Evolutionary conservation across 495 filamentous ascomycete species (phyloP).

Genomic region (Pyrenopolyporus hunteri): DNA sequence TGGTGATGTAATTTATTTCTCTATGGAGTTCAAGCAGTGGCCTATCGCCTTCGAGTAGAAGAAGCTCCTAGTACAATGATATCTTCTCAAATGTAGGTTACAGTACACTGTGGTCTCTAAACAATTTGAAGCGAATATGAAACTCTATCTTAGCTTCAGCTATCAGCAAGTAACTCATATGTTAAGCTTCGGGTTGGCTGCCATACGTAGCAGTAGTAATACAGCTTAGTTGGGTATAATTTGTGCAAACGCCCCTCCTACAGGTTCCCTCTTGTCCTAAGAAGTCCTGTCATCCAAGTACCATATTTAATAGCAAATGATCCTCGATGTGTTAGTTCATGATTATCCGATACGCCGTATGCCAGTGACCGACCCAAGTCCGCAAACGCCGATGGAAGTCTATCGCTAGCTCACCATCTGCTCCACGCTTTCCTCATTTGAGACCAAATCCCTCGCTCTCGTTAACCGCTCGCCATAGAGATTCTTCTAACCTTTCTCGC

Average conservation of each 20-base stretch:
- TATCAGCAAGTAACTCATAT: neutral
- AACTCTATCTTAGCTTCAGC: neutral
- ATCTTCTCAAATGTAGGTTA: no score
- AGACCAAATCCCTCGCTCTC: slow-evolving; percentile 95
- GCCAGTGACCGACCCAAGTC: neutral
- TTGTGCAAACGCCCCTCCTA: slow-evolving; percentile 10
- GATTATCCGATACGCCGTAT: neutral
- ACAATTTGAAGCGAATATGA: neutral
- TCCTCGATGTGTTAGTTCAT: neutral
- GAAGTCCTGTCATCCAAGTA: slow-evolving; percentile 23
- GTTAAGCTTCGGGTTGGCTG: slow-evolving; percentile 7
- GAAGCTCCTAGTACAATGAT: no score
- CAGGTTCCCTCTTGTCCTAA: slow-evolving; percentile 10
- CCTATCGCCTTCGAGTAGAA: no score
- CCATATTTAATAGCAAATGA: slow-evolving; percentile 7
- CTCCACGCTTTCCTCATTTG: slow-evolving; percentile 61
- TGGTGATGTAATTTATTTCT: no score
- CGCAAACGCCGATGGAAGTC: slow-evolving; percentile 32
- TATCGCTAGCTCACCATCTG: neutral
- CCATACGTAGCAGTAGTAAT: slow-evolving; percentile 15
- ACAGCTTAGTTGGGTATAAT: slow-evolving; percentile 31
- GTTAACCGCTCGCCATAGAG: slow-evolving; percentile 83
- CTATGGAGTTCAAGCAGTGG: no score
- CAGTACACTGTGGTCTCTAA: no score
- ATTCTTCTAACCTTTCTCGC: slow-evolving; percentile 67